Evolutionary conservation across 352 stramenopile genomes (phyloP), one percentile per base, ranked within the genome.

Genomic region (Phytophthora agathidicida): DNA sequence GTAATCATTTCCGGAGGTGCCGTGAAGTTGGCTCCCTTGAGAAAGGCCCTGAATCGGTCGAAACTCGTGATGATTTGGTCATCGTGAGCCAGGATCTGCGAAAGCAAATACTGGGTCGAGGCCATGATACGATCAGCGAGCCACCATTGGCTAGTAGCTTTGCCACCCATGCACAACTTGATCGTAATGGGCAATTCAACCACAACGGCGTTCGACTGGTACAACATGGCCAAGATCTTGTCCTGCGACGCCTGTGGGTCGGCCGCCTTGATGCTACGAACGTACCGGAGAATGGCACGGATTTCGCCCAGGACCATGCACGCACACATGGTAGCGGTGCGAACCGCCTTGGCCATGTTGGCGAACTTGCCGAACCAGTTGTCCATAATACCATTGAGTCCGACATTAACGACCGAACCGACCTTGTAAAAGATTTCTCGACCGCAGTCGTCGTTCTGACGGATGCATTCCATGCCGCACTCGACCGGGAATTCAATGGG

Each of bases 131-230:
- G 52, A 17, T 58, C 44, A 6, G 55, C 49, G 14, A 66, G 19
- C 27, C 77, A 50, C 41, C 68, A 71, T 7, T 22, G 31, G 3
- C 30, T 23, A 0, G n/a, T 33, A 16, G 38, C 26, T 19, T 48
- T 65, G 3, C 71, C 39, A 14, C 73, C 73, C 8, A 73, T 22
- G 41, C 76, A 86, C 7, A 56, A 64, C 10, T 65, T 55, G 23
- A 87, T 65, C 3, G 74, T 71, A 31, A 75, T 64, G 3, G 76
- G 76, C 20, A 86, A 39, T 19, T 86, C 71, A 17, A 73, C 46
- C 1, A 74, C 59, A 9, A 70, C 64, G 9, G 71, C 43, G 41
- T 83, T 67, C 6, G 62, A 67, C 26, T 83, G 68, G 27, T 72
- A 73, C 8, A 86, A 35, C 19, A 73, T 17, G 13, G 65, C 52